phyloP scores from a whole-genome alignment of 441 rosid genomes.

The Sinapis alba region DNA sequence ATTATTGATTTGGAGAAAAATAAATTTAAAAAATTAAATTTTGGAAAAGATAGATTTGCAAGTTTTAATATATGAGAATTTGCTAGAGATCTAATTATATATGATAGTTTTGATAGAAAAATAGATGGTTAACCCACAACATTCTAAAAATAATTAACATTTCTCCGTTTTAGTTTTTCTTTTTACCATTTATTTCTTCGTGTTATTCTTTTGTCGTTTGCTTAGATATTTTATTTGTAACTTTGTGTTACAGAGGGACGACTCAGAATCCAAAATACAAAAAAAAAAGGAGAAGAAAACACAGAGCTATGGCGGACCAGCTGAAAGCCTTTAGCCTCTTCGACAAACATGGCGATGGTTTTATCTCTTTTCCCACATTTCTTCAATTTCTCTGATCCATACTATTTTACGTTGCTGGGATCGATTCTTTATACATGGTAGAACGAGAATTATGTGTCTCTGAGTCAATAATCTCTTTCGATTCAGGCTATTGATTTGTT shows the following conservation, averaged over 20 bases:
- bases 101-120: neutral
- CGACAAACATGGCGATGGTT: constrained; percentile 43
- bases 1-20: neutral
- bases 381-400: constrained; percentile 6
- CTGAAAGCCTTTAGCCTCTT: constrained; percentile 41
- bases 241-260: neutral
- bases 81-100: neutral
- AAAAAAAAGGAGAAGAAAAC: neutral
- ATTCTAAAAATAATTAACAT: neutral
- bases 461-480: neutral
- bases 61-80: neutral
- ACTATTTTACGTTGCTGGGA: neutral
- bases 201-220: neutral
- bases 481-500: neutral
- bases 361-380: neutral
- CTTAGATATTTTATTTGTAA: neutral
- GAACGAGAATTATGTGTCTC: neutral
- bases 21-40: neutral
- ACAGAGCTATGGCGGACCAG: constrained; percentile 39
- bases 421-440: neutral
- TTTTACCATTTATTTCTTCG: neutral
- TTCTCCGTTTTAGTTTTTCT: neutral
- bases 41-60: neutral
- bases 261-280: neutral
- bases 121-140: neutral